Evolutionary conservation across 208 protist genomes (phyloP).

Genomic region (Trichomonas tenax): DNA sequence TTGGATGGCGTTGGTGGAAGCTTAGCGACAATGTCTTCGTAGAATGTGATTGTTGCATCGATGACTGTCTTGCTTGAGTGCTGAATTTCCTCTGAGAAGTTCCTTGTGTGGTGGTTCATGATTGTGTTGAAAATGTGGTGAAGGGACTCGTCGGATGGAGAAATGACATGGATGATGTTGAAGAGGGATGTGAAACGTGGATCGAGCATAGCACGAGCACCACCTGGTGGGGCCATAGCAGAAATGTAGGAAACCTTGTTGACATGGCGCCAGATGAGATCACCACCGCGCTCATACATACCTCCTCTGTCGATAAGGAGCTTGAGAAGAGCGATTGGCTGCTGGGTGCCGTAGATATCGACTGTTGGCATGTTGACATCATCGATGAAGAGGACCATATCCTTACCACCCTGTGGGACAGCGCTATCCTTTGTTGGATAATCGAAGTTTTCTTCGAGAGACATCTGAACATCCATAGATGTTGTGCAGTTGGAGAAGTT

Average conservation of each 20-base stretch:
- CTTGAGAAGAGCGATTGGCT: conserved; percentile 93
- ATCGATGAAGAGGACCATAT: conserved; percentile 85
- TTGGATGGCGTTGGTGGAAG: conserved; percentile 87
- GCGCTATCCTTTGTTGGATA: conserved; percentile 78
- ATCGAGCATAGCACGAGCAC: conserved; percentile 81
- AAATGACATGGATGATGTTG: conserved; percentile 84
- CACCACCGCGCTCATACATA: conserved; percentile 80
- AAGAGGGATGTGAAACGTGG: conserved; percentile 89
- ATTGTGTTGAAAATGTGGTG: conserved; percentile 85
- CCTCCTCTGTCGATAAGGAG: conserved; percentile 78
- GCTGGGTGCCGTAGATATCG: conserved; percentile 91
- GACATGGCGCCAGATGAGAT: conserved; percentile 80
- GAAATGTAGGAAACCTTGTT: conserved; percentile 79
- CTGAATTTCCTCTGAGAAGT: conserved; percentile 40
- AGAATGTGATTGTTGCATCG: conserved; percentile 72
- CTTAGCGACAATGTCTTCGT: conserved; percentile 58
- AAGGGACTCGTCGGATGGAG: conserved; percentile 77
- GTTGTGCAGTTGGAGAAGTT: conserved; percentile 88
- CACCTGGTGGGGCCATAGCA: conserved; percentile 84
- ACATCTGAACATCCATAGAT: conserved; percentile 74
- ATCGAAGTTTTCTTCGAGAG: conserved; percentile 87
- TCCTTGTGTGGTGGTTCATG: conserved; percentile 51
- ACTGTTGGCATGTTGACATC: conserved; percentile 96
- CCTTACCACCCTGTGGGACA: conserved; percentile 78
- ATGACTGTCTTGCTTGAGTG: conserved; percentile 52